These are phyloP conservation scores for Passiflora organensis DNA, from an alignment of 345 rosid species.

Conservation along the genomic window DNA sequence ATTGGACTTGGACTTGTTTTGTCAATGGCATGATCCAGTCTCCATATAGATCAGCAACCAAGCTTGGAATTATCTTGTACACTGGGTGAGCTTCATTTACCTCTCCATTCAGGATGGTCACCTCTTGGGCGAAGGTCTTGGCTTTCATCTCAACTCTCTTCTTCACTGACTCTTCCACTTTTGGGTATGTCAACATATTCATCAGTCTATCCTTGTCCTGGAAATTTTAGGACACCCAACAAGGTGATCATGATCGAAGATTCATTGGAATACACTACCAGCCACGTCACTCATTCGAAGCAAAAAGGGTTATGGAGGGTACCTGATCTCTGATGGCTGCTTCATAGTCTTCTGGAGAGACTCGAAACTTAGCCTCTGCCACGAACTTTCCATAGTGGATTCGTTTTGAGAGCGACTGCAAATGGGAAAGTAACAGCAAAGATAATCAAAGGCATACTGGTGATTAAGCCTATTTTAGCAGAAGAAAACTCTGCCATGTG, in stretches of 20 bases:
- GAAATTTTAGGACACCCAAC: slow-evolving; percentile 14
- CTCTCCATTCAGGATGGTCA: slow-evolving; percentile 3
- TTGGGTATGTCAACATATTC: slow-evolving; percentile 48
- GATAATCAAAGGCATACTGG: too few relatives aligned
- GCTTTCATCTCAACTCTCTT: slow-evolving; percentile 72
- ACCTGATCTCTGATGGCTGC: slow-evolving; percentile 71
- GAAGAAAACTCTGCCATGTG: neutral
- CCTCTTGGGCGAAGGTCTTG: slow-evolving; percentile 49
- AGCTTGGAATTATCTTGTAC: slow-evolving; percentile 50
- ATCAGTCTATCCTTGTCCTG: slow-evolving; percentile 51
- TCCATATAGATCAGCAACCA: slow-evolving; percentile 52
- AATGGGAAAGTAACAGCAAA: too few relatives aligned
- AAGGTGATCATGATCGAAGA: neutral
- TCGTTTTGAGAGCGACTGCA: slow-evolving; percentile 84
- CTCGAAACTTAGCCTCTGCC: slow-evolving; percentile 85
- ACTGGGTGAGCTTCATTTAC: slow-evolving; percentile 28
- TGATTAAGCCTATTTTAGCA: neutral
- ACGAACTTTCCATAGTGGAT: slow-evolving; percentile 92
- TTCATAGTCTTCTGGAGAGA: slow-evolving; percentile 55
- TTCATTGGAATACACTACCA: too few relatives aligned
- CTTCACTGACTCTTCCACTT: slow-evolving; percentile 55
- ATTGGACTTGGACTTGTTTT: slow-evolving; percentile 62
- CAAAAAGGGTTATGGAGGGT: neutral
- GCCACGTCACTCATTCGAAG: neutral
- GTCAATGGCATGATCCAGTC: slow-evolving; percentile 69